Percentiles rank a stretch among this genome's conserved stretches.
Conservation (phyloP, 75 land plant genomes). For the Adiantum capillusveneris region DNA sequence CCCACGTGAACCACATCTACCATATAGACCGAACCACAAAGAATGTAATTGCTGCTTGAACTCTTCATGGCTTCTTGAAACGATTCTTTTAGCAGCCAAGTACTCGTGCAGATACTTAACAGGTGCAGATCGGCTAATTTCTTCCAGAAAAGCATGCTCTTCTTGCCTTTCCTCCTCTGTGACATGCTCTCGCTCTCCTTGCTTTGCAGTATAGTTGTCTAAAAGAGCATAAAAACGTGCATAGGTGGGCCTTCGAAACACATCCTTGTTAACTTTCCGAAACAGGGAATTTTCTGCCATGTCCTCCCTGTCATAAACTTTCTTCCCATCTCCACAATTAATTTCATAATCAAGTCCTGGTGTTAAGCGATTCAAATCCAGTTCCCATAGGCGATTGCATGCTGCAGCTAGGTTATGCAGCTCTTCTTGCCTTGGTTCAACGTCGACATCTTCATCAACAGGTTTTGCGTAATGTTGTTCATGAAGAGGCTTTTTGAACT, state of each 20-base stretch:
- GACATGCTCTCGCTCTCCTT: conserved; percentile 47
- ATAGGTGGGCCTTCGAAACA: conserved; percentile 62
- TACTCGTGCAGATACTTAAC: conserved; percentile 74
- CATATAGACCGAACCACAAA: conserved; percentile 81
- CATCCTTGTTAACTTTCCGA: conserved; percentile 46
- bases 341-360: conserved; percentile 89
- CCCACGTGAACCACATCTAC: conserved; percentile 59
- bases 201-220: conserved; percentile 78
- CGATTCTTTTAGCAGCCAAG: conserved; percentile 48
- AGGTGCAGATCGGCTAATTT: conserved; percentile 89
- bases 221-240: conserved; percentile 80
- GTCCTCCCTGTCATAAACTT: conserved; percentile 61
- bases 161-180: conserved; percentile 70
- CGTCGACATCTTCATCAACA: conserved; percentile 19
- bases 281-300: conserved; percentile 65
- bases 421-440: conserved; percentile 64
- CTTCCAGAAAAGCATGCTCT: conserved; percentile 80
- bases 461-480: conserved; percentile 63
- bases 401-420: conserved; percentile 61
- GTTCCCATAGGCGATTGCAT: conserved; percentile 82
- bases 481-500: conserved; percentile 45
- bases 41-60: conserved; percentile 55
- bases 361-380: conserved; percentile 75
- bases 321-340: conserved; percentile 92
- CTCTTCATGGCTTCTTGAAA: conserved; percentile 38